phyloP scores from a whole-genome alignment of 768 basidiomycete genomes.

The Postia placenta region DNA sequence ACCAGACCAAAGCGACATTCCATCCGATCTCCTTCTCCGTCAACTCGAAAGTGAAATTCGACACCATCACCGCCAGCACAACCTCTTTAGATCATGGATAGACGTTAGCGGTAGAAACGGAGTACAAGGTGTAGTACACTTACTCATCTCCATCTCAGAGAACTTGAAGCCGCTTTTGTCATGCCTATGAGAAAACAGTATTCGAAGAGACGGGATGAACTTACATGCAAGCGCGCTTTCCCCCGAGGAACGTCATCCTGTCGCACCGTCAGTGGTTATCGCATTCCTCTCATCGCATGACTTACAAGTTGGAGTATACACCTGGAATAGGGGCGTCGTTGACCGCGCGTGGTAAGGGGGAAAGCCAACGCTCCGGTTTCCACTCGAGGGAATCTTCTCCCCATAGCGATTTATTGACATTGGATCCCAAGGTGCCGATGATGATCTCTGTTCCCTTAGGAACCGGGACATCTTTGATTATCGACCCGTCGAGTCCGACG shows the following conservation, averaged over 20 bases:
- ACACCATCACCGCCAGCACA: conserved; percentile 9
- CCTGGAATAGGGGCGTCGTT: conserved; percentile 5
- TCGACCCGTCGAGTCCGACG: background rate
- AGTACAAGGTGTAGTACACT: background rate
- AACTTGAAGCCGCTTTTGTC: background rate
- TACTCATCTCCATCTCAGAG: conserved; percentile 2
- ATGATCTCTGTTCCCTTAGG: conserved; percentile 32
- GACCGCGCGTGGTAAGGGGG: conserved; percentile 1
- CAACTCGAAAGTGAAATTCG: conserved; percentile 14
- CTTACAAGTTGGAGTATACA: conserved; percentile 6
- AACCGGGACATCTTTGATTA: conserved; percentile 21
- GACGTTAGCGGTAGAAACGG: background rate
- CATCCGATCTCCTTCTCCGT: conserved; percentile 12
- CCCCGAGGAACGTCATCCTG: conserved; percentile 22
- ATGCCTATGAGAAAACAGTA: background rate
- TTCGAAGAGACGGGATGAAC: background rate
- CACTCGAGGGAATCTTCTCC: conserved; percentile 37
- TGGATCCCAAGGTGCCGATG: conserved; percentile 32
- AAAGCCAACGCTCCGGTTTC: conserved; percentile 36
- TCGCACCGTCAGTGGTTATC: background rate
- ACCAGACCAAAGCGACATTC: conserved; percentile 14
- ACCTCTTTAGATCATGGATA: conserved; percentile 3
- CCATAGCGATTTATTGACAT: conserved; percentile 34
- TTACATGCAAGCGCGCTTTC: conserved; percentile 20
- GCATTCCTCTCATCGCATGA: background rate